Evolutionary conservation across 1,284 basidiomycete genomes (phyloP).

Genomic region (Rugosomyces carneus): DNA sequence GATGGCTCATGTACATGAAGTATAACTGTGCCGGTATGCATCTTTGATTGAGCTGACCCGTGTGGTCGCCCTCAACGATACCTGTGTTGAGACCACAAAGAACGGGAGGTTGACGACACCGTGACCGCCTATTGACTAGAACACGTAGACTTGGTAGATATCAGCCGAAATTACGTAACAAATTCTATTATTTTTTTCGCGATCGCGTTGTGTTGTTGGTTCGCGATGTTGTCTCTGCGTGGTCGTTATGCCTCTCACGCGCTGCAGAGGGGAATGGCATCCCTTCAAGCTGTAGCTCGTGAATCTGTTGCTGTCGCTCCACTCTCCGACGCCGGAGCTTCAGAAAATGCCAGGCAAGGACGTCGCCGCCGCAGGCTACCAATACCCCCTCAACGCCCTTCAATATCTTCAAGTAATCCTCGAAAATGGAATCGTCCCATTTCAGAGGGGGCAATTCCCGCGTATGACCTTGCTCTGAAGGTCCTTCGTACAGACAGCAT

Average conservation of each 20-base stretch:
- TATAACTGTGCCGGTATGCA: too few relatives aligned
- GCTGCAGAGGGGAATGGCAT: constrained; percentile 18
- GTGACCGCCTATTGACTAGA: too few relatives aligned
- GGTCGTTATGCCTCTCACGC: background rate
- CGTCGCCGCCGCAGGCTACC: constrained; percentile 19
- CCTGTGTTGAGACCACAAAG: too few relatives aligned
- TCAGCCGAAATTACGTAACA: too few relatives aligned
- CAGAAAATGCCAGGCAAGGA: constrained; percentile 10
- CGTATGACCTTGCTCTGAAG: constrained; percentile 77
- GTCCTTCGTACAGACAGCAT: constrained; percentile 53
- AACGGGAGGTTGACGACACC: too few relatives aligned
- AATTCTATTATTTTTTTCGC: background rate
- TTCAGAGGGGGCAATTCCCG: constrained; percentile 62
- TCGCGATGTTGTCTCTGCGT: constrained; percentile 25
- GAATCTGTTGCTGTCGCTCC: background rate
- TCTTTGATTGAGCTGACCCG: too few relatives aligned
- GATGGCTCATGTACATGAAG: too few relatives aligned
- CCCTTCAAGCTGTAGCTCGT: constrained; percentile 12
- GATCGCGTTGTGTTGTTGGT: constrained; percentile 12
- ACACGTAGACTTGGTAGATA: too few relatives aligned
- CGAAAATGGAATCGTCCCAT: constrained; percentile 67
- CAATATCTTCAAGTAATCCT: constrained; percentile 44
- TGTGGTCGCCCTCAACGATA: too few relatives aligned
- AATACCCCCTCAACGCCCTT: constrained; percentile 31
- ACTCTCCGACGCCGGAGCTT: background rate